phyloP scores from a whole-genome alignment of 345 rosid genomes.

The Noccaea caerulescens region DNA sequence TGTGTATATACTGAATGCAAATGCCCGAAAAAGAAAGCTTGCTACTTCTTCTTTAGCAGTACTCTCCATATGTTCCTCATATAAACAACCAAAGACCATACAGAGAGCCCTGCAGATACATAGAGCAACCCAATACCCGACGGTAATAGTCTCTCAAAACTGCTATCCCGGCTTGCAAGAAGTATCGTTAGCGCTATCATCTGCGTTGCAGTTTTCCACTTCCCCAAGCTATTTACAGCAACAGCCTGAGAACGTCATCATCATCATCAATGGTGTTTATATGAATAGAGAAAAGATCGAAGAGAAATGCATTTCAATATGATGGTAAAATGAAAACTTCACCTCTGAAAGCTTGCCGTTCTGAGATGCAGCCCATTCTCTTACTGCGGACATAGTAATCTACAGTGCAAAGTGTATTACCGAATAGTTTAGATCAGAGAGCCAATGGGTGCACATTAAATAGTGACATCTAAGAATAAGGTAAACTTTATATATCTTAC shows the following conservation, averaged over 20 bases:
- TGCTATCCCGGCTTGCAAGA: conserved; percentile 82
- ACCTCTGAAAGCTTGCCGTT: conserved; percentile 82
- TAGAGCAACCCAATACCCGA: conserved; percentile 83
- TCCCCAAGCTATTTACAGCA: conserved; percentile 95
- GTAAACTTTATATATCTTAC: conserved; percentile 46
- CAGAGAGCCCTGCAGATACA: conserved; percentile 87
- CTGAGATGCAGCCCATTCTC: conserved; percentile 99
- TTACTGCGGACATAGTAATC: conserved; percentile 99
- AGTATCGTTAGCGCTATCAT: conserved; percentile 92
- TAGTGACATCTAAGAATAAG: conserved; percentile 2
- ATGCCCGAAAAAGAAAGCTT: conserved; percentile 21
- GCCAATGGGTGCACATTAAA: background rate
- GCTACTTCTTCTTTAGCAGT: conserved; percentile 62
- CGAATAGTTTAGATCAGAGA: conserved; percentile 8
- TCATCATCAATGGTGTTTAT: conserved; percentile 1
- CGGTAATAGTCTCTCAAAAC: conserved; percentile 64
- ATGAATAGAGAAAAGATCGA: background rate
- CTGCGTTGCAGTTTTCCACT: conserved; percentile 99
- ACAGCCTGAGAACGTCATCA: conserved; percentile 66
- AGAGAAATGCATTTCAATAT: background rate
- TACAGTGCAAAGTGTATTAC: conserved; percentile 41
- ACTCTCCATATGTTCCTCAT: conserved; percentile 83
- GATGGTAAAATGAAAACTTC: conserved; percentile 18
- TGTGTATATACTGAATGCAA: conserved; percentile 42
- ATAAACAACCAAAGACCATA: conserved; percentile 89